Base-by-base conservation (phyloP, 106 monocot genomes). In the Acorus gramineus region DNA sequence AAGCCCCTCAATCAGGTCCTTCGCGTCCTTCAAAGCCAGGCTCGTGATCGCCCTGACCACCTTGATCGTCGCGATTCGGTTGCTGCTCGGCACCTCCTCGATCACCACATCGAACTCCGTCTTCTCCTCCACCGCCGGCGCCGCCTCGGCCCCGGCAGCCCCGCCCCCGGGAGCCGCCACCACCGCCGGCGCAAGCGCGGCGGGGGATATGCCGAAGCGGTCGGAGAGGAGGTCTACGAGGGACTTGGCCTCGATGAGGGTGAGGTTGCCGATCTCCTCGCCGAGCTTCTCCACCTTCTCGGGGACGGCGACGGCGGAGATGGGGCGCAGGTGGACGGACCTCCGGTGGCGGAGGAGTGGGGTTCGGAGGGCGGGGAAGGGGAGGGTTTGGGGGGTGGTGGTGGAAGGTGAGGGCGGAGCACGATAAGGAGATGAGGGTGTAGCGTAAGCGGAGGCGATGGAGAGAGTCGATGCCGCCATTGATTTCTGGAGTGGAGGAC, bases 101-200 rank as follows among this genome's bases (percentile, higher is more conserved):
- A 96, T 96, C 11, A 87, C 72, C 3, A 96, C 87, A 55, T 84
- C 96, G 74, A 98, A 98, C 83, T 98, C 91, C 42, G 91, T 91
- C 85, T 88, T 81, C 85, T 98, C 96, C 66, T 78, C 91, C 9
- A 68, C 86, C 10, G 53, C 82, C 4, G 80, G 28, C 28, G 28
- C 28, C 28, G 28, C 28, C 28, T 28, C 79, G 8, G 79, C 66
- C 0, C 66, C 78, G 0, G 46, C 86, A 3, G 50, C 84, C 2
- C 42, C 86, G 9, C 5, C 76, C 4, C 4, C 66, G 2, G 11
- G 69, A 11, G 2, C 70, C 6, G 68, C 81, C 3, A 60, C 81
- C 7, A 11, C 81, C 42, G 70, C 82, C 0, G 81, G 71, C 6
- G 74, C 74, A 3, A 67, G 73, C 2, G 75, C 69, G 5, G 78